Base-by-base conservation (phyloP, 1,284 basidiomycete species). In the Ganoderma resinaceum region DNA sequence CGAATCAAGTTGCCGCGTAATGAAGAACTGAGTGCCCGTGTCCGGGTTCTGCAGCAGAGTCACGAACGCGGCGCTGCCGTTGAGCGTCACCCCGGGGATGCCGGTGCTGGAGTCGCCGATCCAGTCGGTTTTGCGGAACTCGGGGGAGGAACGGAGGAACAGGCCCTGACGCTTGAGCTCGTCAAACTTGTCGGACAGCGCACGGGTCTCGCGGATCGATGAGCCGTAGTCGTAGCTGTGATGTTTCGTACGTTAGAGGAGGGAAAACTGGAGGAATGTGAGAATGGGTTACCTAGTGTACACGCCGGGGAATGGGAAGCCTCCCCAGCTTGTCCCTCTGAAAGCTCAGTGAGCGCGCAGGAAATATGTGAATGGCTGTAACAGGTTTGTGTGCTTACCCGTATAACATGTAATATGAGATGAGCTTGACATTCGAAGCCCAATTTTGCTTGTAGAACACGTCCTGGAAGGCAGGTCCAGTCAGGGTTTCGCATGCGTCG, bases 281-380 rank as follows among this genome's bases (percentile, higher is more conserved):
- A n/a, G 64, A 23, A 26, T 7, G 2, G 5, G 60, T 55, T 71
- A 82, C 83, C 77, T 78, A 0, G 76, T 90, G 76, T 92, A 91
- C 37, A 86, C 87, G 3, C 85, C 85, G 0, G 84, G 91, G 80
- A 89, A 92, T 3, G 92, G 88, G 60, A 94, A 82, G 11, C 83
- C 90, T 63, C 91, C 92, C 93, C 93, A 94, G 7, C 89, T 92
- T 0, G 92, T 94, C 43, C 92, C 92, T 20, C 92, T 93, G 20
- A 7, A 66, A 31, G 63, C 5, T 20, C 16, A 1, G 35, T 38
- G 23, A 49, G 59, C 60, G 49, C 31, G 61, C 35, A 52, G 14
- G 8, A 46, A 62, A 29, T 26, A 70, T 60, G 40, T 16, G 62
- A 61, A 33, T 38, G 9, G 9, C 37, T 38, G 9, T 8, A 38